Conservation (phyloP, 257 asterid genomes). For the Ligustrum vulgare region DNA sequence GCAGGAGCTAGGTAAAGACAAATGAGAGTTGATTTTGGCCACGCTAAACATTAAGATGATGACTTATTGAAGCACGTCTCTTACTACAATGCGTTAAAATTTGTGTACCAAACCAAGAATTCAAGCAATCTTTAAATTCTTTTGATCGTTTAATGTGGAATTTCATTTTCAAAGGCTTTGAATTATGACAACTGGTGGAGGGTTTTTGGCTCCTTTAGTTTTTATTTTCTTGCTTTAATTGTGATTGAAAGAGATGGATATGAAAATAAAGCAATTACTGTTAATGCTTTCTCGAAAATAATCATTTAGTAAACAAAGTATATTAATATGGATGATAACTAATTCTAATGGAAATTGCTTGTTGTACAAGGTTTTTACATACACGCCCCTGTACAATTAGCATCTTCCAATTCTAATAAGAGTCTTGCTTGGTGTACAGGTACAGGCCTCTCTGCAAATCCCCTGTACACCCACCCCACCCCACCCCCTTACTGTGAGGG, state of each 20-base stretch:
- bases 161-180: constrained; percentile 2
- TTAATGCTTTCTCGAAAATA: no score
- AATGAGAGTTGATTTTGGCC: constrained; percentile 3
- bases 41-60: background rate
- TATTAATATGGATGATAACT: no score
- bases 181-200: background rate
- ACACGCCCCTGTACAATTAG: no score
- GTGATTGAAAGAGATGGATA: constrained; percentile 9
- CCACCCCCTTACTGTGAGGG: no score
- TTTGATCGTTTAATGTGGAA: background rate
- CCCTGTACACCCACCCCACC: no score
- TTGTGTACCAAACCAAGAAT: background rate
- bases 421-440: no score
- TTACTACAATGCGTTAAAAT: background rate
- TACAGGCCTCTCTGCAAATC: no score
- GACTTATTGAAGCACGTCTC: constrained; percentile 24
- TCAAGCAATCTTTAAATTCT: constrained; percentile 2
- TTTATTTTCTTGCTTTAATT: background rate
- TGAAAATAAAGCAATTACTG: background rate
- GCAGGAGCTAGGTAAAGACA: background rate
- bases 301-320: no score
- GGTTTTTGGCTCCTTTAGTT: constrained; percentile 1
- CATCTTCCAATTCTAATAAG: no score
- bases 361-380: no score
- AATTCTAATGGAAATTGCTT: no score